Conservation (phyloP, 192 early-diverging fungal species). For the Geosiphon pyriformis region DNA sequence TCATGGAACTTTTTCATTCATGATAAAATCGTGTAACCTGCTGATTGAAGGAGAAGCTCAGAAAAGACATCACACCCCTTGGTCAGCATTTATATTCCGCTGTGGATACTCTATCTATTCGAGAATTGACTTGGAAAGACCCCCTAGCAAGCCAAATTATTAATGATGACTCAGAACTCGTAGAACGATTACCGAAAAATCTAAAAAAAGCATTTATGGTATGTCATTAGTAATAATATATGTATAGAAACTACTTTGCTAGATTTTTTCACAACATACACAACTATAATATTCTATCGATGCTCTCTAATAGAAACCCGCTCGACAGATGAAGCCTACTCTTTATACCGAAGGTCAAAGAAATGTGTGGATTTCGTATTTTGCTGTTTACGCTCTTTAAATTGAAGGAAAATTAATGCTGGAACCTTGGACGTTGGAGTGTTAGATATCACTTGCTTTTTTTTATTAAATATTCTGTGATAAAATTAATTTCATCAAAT, state of each 20-base stretch:
- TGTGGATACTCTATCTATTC: not conserved
- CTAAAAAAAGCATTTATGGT: conserved; percentile 14
- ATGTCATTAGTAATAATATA: conserved; percentile 1
- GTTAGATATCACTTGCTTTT: too few relatives aligned
- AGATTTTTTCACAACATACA: not conserved
- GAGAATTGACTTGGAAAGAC: not conserved
- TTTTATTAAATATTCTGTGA: too few relatives aligned
- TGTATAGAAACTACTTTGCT: too few relatives aligned
- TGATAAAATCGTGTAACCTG: too few relatives aligned
- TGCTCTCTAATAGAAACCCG: not conserved
- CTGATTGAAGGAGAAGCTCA: conserved; percentile 4
- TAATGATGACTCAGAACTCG: not conserved
- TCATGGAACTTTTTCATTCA: too few relatives aligned
- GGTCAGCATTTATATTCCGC: not conserved
- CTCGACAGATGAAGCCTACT: not conserved
- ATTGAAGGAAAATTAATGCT: too few relatives aligned
- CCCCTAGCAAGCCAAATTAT: conserved; percentile 12
- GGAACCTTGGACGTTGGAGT: too few relatives aligned
- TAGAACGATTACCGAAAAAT: not conserved
- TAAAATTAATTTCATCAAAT: too few relatives aligned
- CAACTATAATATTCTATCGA: not conserved
- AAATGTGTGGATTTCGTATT: conserved; percentile 1
- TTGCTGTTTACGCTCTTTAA: too few relatives aligned
- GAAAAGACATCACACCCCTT: conserved; percentile 3
- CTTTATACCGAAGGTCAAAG: conserved; percentile 6